Conservation (phyloP, 116 monocot genomes). For the Trichopus zeylanicus region DNA sequence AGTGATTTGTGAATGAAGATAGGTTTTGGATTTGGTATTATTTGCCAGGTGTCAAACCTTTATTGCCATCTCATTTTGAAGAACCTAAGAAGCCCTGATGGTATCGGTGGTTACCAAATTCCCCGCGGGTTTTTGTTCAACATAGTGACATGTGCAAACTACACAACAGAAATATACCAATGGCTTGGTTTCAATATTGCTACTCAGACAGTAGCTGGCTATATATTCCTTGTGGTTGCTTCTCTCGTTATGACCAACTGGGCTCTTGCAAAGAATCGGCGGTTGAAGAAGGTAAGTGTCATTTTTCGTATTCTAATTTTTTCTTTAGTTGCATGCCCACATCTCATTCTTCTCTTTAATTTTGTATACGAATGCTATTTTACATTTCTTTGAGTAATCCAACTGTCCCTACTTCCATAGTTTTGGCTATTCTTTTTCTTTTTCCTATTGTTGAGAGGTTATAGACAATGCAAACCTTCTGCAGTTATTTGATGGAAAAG, state of each 20-base stretch:
- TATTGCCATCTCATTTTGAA: constrained; percentile 74
- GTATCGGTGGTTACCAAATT: constrained; percentile 77
- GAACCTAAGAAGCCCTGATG: constrained; percentile 66
- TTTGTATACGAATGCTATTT: too few species aligned
- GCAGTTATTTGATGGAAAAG: constrained; percentile 97
- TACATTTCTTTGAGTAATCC: background rate
- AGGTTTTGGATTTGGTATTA: constrained; percentile 63
- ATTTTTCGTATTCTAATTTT: background rate
- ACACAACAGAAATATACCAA: constrained; percentile 96
- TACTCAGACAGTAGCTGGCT: constrained; percentile 89
- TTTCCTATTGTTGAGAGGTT: too few species aligned
- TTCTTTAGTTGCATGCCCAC: background rate
- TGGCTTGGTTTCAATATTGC: constrained; percentile 96
- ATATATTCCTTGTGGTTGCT: constrained; percentile 75
- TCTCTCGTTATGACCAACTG: constrained; percentile 85
- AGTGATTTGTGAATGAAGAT: constrained; percentile 76
- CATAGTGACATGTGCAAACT: constrained; percentile 91
- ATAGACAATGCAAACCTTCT: background rate
- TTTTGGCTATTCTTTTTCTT: background rate
- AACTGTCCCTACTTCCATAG: background rate
- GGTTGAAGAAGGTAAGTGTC: constrained; percentile 74
- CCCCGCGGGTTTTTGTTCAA: constrained; percentile 89
- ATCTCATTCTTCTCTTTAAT: too few species aligned
- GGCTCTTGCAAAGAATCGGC: constrained; percentile 78
- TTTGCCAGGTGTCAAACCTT: constrained; percentile 81